Evolutionary conservation across 2,329 filamentous ascomycete species (phyloP).

Genomic region (Atkinsonella hypoxylon): DNA sequence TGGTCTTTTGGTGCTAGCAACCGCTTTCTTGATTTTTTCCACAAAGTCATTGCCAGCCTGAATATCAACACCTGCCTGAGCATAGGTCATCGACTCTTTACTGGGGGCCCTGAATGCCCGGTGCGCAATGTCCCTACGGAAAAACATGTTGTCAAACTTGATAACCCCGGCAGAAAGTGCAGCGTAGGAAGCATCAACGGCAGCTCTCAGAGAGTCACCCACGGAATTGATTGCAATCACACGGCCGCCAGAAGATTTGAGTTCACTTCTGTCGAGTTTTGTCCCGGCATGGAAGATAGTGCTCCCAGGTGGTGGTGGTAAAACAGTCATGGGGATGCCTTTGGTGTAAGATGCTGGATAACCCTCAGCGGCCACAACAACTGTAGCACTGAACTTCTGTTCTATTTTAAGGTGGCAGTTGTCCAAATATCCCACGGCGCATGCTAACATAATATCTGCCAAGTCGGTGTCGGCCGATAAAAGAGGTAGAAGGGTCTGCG

Average conservation of each 20-base stretch:
- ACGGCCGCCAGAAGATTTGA: conserved; percentile 73
- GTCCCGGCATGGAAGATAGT: conserved; percentile 94
- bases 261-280: conserved; percentile 43
- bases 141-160: conserved; percentile 82
- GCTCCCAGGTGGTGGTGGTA: conserved; percentile 28
- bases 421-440: conserved; percentile 62
- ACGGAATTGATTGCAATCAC: conserved; percentile 89
- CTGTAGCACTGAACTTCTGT: conserved; percentile 67
- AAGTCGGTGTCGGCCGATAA: conserved; percentile 70
- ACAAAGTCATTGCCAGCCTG: conserved; percentile 90
- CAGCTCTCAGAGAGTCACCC: conserved; percentile 59
- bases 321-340: conserved; percentile 49
- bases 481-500: conserved; percentile 72
- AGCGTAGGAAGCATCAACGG: conserved; percentile 78
- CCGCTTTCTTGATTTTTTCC: conserved; percentile 78
- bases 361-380: conserved; percentile 85
- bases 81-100: conserved; percentile 66
- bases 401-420: conserved; percentile 57
- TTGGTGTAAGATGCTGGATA: conserved; percentile 83
- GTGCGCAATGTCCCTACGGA: conserved; percentile 83
- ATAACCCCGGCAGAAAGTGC: conserved; percentile 58
- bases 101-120: conserved; percentile 45
- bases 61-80: conserved; percentile 85
- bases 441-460: conserved; percentile 79
- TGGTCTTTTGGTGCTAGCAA: conserved; percentile 71